Evolutionary conservation across 2,329 filamentous ascomycete species (phyloP).

Genomic region (Albophoma yamanashiensis): DNA sequence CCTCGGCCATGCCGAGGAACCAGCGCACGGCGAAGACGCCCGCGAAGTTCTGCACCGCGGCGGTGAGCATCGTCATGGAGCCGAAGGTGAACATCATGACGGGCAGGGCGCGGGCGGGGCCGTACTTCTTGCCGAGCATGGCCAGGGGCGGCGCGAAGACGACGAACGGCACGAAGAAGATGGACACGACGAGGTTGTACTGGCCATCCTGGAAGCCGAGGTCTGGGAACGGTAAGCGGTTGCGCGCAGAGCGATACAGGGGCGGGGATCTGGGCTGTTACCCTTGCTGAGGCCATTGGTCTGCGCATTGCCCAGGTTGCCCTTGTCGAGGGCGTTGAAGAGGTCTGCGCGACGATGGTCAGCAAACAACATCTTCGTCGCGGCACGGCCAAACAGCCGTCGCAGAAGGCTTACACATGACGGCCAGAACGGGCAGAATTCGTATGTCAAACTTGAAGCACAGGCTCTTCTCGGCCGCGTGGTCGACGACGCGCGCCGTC

Average conservation of each 20-base stretch:
- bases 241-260: too few relatives aligned
- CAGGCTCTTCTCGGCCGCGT: slow-evolving; percentile 36
- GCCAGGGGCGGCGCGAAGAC: slow-evolving; percentile 48
- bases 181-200: slow-evolving; percentile 60
- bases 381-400: background rate
- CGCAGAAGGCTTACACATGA: slow-evolving; percentile 32
- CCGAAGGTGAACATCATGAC: slow-evolving; percentile 64
- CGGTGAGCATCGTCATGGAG: slow-evolving; percentile 50
- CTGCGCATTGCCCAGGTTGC: slow-evolving; percentile 42
- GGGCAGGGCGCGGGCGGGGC: slow-evolving; percentile 55
- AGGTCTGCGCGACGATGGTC: slow-evolving; percentile 18
- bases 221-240: slow-evolving; percentile 13
- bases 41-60: slow-evolving; percentile 37
- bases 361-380: background rate
- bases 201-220: slow-evolving; percentile 46
- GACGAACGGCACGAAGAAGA: slow-evolving; percentile 71
- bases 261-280: background rate
- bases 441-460: slow-evolving; percentile 45
- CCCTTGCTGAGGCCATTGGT: slow-evolving; percentile 33
- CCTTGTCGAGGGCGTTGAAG: slow-evolving; percentile 35
- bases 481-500: slow-evolving; percentile 20
- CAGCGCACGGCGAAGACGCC: slow-evolving; percentile 39
- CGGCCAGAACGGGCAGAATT: slow-evolving; percentile 39
- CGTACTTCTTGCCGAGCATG: slow-evolving; percentile 62
- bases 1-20: slow-evolving; percentile 42